Percentiles rank a stretch among this genome's conserved stretches.
Evolutionary conservation across 495 filamentous ascomycete genomes (phyloP).

Genomic region (Neurospora sp.): DNA sequence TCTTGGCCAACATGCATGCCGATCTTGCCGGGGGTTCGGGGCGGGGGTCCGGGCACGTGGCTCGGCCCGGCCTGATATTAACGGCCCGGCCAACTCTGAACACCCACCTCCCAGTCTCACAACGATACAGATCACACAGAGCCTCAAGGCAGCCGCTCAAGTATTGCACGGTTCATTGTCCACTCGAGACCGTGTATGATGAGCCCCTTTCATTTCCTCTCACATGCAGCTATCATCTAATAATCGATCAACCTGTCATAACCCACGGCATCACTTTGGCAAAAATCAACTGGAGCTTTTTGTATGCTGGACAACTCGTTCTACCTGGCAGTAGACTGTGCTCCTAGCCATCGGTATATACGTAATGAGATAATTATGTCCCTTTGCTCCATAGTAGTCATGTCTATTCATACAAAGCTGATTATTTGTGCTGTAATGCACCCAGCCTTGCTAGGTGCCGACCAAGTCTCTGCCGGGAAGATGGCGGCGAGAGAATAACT

Average conservation of each 20-base stretch:
- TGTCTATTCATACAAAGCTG: background rate
- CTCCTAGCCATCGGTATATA: background rate
- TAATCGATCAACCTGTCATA: background rate
- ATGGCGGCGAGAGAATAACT: background rate
- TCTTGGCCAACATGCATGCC: background rate
- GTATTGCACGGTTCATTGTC: background rate
- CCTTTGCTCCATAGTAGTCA: background rate
- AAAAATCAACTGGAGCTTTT: background rate
- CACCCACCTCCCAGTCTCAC: background rate
- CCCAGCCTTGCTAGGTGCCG: background rate
- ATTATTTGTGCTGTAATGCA: background rate
- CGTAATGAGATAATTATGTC: background rate
- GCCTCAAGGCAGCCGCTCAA: background rate
- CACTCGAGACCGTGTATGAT: background rate
- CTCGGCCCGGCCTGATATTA: background rate
- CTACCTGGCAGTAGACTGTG: background rate
- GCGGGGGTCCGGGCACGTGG: background rate
- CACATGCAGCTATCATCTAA: background rate
- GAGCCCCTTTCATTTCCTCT: background rate
- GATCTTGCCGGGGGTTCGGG: background rate
- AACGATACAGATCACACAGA: background rate
- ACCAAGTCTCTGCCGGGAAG: background rate
- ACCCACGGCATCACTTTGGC: background rate
- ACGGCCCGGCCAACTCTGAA: background rate
- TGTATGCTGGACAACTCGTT: background rate